phyloP scores from a whole-genome alignment of 2,329 filamentous ascomycete species.

The Alternaria incomplexa region DNA sequence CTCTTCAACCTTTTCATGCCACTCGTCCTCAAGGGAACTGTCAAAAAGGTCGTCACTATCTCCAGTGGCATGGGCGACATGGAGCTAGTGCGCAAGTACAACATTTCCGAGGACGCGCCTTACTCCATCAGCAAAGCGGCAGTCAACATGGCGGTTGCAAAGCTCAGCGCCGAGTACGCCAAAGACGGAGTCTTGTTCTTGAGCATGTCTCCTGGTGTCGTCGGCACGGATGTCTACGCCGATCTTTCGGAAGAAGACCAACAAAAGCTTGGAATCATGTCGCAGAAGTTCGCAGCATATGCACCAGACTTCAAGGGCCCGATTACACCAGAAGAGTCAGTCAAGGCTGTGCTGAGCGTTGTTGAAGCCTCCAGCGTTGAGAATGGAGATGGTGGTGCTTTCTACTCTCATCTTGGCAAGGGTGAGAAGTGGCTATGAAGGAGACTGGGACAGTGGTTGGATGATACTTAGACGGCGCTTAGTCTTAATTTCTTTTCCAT shows the following conservation, averaged over 20 bases:
- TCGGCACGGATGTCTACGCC: conserved; percentile 20
- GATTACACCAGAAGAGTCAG: conserved; percentile 11
- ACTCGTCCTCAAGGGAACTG: conserved; percentile 45
- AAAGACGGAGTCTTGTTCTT: conserved; percentile 32
- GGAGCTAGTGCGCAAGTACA: conserved; percentile 28
- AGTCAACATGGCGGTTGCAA: conserved; percentile 51
- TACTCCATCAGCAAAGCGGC: conserved; percentile 52
- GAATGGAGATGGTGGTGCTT: conserved; percentile 18
- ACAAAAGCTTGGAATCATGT: neutral
- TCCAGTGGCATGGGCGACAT: conserved; percentile 47
- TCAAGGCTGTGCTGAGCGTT: conserved; percentile 11
- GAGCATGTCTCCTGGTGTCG: conserved; percentile 26
- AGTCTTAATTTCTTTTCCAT: neutral
- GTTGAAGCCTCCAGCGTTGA: conserved; percentile 19
- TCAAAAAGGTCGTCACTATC: conserved; percentile 54
- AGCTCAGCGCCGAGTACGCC: conserved; percentile 47
- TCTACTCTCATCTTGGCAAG: conserved; percentile 23
- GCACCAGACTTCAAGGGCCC: conserved; percentile 23
- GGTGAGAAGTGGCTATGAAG: conserved; percentile 17
- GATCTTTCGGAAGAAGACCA: conserved; percentile 2
- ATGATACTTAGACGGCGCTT: neutral
- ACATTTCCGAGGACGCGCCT: conserved; percentile 28
- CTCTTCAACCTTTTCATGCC: conserved; percentile 51
- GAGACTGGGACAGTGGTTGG: neutral
- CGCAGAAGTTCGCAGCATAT: conserved; percentile 7